Base-by-base conservation (phyloP, 129 eudicot genomes). In the Pulicaria dysenterica region DNA sequence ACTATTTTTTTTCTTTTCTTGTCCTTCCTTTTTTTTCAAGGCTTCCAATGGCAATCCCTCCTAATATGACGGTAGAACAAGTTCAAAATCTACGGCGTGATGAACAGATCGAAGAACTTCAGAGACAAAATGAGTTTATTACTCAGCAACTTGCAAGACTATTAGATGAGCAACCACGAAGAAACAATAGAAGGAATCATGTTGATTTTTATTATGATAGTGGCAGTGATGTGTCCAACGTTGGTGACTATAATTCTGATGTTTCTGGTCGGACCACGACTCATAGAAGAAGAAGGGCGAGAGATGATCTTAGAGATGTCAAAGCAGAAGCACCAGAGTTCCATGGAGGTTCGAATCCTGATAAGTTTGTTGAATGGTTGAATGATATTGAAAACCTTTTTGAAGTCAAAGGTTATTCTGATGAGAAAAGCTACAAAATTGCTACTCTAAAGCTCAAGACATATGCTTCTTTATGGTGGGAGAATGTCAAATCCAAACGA, bases 221-320 rank as follows among this genome's bases (percentile, higher is more conserved):
- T 24, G 43, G 54, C 17, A 14, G 10, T 42, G n/a, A n/a, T n/a
- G n/a, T n/a, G n/a, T n/a, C n/a, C n/a, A n/a, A n/a, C n/a, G n/a
- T n/a, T n/a, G n/a, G n/a, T n/a, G n/a, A n/a, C n/a, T n/a, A n/a
- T n/a, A n/a, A n/a, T n/a, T n/a, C n/a, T n/a, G n/a, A n/a, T n/a
- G n/a, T n/a, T n/a, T n/a, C n/a, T n/a, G n/a, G n/a, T n/a, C n/a
- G n/a, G n/a, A n/a, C n/a, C n/a, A n/a, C n/a, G n/a, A n/a, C n/a
- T n/a, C n/a, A n/a, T n/a, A 61, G 31, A 61, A n/a, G 49, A 40
- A 40, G 68, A 40, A 55, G 61, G 61, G 53, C 5, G 16, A 16
- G 10, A 60, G 66, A 60, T 60, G 46, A 60, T 60, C 46, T 64
- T 14, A 16, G 69, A 42, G 54, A 64, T 43, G 69, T 64, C n/a